Evolutionary conservation across 139 green algal genomes (phyloP), one percentile per base, ranked within the genome.

Genomic region (Coccomyxa sp.): DNA sequence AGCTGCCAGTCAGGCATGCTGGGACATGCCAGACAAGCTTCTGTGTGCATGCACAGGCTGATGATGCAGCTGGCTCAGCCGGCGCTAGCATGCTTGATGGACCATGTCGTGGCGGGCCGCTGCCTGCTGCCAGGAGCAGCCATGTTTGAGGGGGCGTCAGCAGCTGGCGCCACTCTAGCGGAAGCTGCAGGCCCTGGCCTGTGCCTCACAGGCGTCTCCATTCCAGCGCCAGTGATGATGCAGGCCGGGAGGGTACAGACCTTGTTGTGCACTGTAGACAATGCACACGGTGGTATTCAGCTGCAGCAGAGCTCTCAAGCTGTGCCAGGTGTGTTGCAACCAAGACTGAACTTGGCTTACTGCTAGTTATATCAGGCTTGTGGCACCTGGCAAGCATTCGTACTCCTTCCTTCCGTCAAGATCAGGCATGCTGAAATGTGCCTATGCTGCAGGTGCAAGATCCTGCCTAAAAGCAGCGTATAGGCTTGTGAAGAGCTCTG

Each of bases 51-150:
- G 24, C 16, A 31, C 73, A 72, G 54, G 7, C 36, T 55, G 18
- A 72, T 8, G 39, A 72, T 50, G 12, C 44, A 70, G 55, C 72
- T 82, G 29, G 55, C 37, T 8, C 29, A 31, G 31, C 50, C 74
- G 12, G 34, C 41, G n/a, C 71, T 93, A 18, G 77, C 82, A 0
- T 89, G 84, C 44, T 70, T 96, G 31, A 80, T 74, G 18, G 84
- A 97, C 50, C 92, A 97, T 70, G 22, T 83, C 0, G 90, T 96
- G 7, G 84, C 71, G 36, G 87, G 86, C 27, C 81, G 70, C 40
- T 83, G 76, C 16, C 77, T 95, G 12, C 79, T 96, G 68, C 93
- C 93, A 6, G 93, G 89, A 0, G 90, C 90, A 0, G 83, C 82
- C 55, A 90, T 94, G 72, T 75, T 95, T 41, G 86, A 92, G 55